Conservation (phyloP, 352 stramenopile genomes). For the Globisporangium cystogenes region DNA sequence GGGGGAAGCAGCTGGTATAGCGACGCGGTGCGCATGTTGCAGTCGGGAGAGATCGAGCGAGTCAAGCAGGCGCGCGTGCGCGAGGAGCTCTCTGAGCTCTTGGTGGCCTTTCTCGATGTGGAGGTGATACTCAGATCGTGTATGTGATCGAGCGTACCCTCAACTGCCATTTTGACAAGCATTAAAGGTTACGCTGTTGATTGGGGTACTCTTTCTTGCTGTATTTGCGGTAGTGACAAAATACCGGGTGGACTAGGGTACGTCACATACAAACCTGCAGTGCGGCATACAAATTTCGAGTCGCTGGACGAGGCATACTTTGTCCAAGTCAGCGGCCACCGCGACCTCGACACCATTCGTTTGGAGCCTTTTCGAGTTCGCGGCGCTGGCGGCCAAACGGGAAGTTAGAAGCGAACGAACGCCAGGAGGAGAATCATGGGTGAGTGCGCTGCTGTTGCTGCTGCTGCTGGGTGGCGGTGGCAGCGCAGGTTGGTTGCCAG, state of each 20-base stretch:
- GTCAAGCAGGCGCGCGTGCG: too few species aligned
- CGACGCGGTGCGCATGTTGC: neutral
- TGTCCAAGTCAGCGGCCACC: neutral
- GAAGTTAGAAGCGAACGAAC: conserved; percentile 67
- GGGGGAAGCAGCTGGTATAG: neutral
- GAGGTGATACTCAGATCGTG: too few species aligned
- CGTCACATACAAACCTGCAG: neutral
- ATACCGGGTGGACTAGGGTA: neutral
- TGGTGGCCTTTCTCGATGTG: too few species aligned
- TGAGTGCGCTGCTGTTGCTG: conserved; percentile 19
- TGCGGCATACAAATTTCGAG: neutral
- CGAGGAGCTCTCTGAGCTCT: neutral
- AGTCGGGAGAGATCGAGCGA: too few species aligned
- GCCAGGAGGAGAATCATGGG: conserved; percentile 53
- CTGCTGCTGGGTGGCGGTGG: neutral
- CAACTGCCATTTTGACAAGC: neutral
- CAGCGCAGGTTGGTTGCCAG: neutral
- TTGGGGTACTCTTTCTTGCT: neutral
- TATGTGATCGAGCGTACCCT: neutral
- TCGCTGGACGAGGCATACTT: neutral
- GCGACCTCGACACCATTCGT: conserved; percentile 38
- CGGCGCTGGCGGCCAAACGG: conserved; percentile 34
- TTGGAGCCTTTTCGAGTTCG: conserved; percentile 35
- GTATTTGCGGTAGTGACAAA: neutral
- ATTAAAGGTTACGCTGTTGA: neutral